Evolutionary conservation across 129 eudicot species (phyloP).

Genomic region (Saussurea involucrata): DNA sequence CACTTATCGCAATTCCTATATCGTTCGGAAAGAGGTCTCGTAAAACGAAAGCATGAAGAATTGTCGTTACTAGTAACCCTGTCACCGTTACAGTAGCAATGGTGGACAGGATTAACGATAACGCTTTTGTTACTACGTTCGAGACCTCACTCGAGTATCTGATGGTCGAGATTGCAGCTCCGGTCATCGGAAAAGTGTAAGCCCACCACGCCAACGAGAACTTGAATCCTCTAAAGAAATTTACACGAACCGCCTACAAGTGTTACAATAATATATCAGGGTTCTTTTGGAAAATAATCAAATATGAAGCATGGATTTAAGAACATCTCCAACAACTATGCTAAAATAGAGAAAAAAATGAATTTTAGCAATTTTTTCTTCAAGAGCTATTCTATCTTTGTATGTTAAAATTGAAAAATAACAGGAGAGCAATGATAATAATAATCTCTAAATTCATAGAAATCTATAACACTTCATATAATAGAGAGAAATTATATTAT

Average conservation of each 20-base stretch:
- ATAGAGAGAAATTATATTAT: too few relatives aligned
- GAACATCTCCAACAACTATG: too few relatives aligned
- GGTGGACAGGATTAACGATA: constrained; percentile 43
- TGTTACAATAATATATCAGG: not conserved
- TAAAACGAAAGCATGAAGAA: constrained; percentile 65
- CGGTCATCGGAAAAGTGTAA: constrained; percentile 92
- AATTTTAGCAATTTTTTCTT: too few relatives aligned
- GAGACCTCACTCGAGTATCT: constrained; percentile 65
- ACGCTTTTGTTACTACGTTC: constrained; percentile 37
- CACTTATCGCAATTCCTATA: constrained; percentile 79
- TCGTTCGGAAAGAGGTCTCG: constrained; percentile 85
- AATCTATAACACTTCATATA: too few relatives aligned
- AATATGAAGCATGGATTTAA: too few relatives aligned
- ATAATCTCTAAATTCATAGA: too few relatives aligned
- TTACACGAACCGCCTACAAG: constrained; percentile 58
- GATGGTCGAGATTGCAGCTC: constrained; percentile 77
- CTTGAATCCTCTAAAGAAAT: constrained; percentile 88
- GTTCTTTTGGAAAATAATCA: not conserved
- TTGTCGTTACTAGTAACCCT: constrained; percentile 54
- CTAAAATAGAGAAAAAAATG: too few relatives aligned
- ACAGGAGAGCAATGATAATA: too few relatives aligned
- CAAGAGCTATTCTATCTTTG: too few relatives aligned
- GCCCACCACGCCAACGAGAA: constrained; percentile 99
- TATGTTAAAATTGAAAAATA: too few relatives aligned
- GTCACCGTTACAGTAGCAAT: constrained; percentile 59